Evolutionary conservation across 106 monocot genomes (phyloP), one percentile per base, ranked within the genome.

Genomic region (Dioscorea dumetorum): DNA sequence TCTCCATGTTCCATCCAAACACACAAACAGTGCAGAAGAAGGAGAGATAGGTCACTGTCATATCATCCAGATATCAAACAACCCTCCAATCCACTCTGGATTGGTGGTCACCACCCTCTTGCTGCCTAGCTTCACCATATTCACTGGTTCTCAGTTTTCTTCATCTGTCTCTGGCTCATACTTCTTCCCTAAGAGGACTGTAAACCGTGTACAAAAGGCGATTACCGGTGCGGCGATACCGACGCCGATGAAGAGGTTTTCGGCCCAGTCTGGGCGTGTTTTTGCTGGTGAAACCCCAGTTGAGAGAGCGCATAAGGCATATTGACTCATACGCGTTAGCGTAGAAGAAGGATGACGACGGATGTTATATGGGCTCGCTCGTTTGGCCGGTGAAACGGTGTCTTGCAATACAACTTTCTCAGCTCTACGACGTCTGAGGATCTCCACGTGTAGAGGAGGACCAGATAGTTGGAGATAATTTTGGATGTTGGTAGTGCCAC

Each of bases 1-100:
- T 74, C 70, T 89, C 85, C 88, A 85, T 85, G 68, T 89, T 89
- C 88, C 88, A 85, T 13, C 88, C 88, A 49, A 89, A 85, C 8
- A 89, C 79, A 18, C 82, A 85, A 65, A 76, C 77, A 19, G 81
- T 79, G 82, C 88, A 89, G 59, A 82, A 82, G 10, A 85, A 68
- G 14, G 88, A 85, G 41, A 74, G 77, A 67, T 18, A 82, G 59
- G 49, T 62, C 20, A 79, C 77, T 4, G 73, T 70, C 19, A 50
- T 28, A 23, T 89, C 88, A 19, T 85, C 78, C 70, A 74, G 51
- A 53, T 69, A 49, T 89, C 74, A 32, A 77, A 85, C 8, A 89
- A 24, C 5, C 85, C 85, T 5, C 88, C 88, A 3, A 58, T 56
- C 88, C 88, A 89, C 24, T 78, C 68, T 5, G 87, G 80, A n/a